These are phyloP conservation scores for Ascochyta koolunga DNA, from an alignment of 2,329 filamentous ascomycete species.

Conservation along the genomic window DNA sequence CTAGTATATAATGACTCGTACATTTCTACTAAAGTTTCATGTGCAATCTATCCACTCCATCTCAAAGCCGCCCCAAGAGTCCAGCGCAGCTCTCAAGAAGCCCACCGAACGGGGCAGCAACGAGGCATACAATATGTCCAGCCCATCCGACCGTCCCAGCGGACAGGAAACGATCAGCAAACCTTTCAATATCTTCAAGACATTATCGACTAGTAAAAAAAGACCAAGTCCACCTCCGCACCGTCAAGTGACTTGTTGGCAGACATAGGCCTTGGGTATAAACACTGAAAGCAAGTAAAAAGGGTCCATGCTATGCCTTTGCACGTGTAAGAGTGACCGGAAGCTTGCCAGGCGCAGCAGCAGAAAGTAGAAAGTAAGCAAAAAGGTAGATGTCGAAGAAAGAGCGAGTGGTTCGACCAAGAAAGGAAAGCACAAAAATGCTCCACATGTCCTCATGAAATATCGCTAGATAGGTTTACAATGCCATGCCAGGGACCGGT, in stretches of 20 bases:
- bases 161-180: slow-evolving; percentile 20
- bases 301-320: neutral
- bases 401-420: slow-evolving; percentile 7
- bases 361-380: slow-evolving; percentile 17
- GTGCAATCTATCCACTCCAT: slow-evolving; percentile 8
- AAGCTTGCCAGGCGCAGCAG: slow-evolving; percentile 6
- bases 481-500: slow-evolving; percentile 55
- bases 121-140: slow-evolving; percentile 8
- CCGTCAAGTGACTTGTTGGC: neutral
- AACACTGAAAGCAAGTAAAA: slow-evolving; percentile 23
- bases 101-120: slow-evolving; percentile 9
- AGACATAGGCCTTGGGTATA: slow-evolving; percentile 23
- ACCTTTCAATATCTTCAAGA: slow-evolving; percentile 33
- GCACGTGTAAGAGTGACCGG: neutral
- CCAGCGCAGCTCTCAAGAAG: slow-evolving; percentile 1
- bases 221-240: neutral
- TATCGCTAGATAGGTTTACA: slow-evolving; percentile 33
- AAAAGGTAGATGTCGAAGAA: slow-evolving; percentile 15
- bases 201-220: slow-evolving; percentile 31
- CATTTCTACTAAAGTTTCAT: slow-evolving; percentile 9
- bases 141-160: slow-evolving; percentile 28
- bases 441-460: slow-evolving; percentile 32
- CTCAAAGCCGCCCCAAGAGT: slow-evolving; percentile 14
- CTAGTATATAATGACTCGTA: neutral
- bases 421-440: slow-evolving; percentile 22